A percentile compares a stretch with the other conserved stretches of the same genome.
These are phyloP conservation scores for Leccinum glutinopallens DNA, from an alignment of 1,284 basidiomycete genomes.

Conservation along the genomic window DNA sequence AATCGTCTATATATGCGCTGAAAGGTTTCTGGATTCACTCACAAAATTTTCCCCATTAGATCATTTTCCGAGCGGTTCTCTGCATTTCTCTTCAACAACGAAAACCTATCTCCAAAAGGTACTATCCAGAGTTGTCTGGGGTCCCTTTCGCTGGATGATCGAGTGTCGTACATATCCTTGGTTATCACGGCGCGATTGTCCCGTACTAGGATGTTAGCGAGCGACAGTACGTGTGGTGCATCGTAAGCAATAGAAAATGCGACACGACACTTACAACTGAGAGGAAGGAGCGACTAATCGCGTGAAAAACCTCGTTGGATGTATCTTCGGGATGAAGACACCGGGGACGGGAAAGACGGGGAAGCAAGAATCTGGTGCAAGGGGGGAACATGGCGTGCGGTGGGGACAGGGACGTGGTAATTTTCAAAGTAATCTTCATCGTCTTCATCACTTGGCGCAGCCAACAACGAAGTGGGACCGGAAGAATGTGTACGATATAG, in stretches of 20 bases:
- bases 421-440: conserved; percentile 72
- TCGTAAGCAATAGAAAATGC: conserved; percentile 18
- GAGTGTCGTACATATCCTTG: conserved; percentile 56
- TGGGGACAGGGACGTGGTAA: conserved; percentile 35
- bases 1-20: not conserved
- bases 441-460: conserved; percentile 64
- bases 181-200: conserved; percentile 76
- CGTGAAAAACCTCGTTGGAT: conserved; percentile 65
- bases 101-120: not conserved
- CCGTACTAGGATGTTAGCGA: conserved; percentile 36
- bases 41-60: not conserved
- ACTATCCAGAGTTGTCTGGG: not conserved
- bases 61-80: not conserved
- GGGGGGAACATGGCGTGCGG: conserved; percentile 18
- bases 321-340: conserved; percentile 76
- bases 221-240: conserved; percentile 17
- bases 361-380: conserved; percentile 17
- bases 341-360: conserved; percentile 58
- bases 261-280: conserved; percentile 58
- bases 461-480: conserved; percentile 54
- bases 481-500: conserved; percentile 69
- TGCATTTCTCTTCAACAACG: not conserved
- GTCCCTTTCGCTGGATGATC: not conserved
- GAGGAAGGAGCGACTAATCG: conserved; percentile 69
- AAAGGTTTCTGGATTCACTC: not conserved